Evolutionary conservation across 2,329 filamentous ascomycete genomes (phyloP).

Genomic region (Apiospora phragmitis): DNA sequence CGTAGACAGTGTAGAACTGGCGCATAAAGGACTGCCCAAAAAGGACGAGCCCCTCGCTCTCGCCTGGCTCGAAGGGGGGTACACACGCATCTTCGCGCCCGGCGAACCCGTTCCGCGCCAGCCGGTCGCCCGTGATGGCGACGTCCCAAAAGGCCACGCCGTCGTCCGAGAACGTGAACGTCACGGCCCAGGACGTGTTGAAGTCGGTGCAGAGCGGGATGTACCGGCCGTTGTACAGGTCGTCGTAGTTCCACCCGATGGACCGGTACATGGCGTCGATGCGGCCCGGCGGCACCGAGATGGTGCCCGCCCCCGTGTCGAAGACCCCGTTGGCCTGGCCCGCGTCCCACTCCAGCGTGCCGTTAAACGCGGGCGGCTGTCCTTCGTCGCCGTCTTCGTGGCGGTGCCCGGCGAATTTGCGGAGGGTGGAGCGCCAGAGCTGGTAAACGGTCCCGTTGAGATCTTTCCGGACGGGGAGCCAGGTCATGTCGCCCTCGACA

Average conservation of each 20-base stretch:
- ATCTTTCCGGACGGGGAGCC: conserved; percentile 20
- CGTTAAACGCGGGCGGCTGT: conserved; percentile 12
- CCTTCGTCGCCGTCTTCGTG: not conserved
- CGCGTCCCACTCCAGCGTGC: conserved; percentile 9
- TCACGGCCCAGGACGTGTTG: conserved; percentile 35
- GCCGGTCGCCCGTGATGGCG: conserved; percentile 33
- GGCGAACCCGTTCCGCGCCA: conserved; percentile 34
- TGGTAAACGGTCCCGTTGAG: conserved; percentile 23
- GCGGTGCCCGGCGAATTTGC: conserved; percentile 18
- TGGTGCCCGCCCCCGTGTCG: conserved; percentile 33
- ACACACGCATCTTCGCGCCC: conserved; percentile 34
- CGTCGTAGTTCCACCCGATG: conserved; percentile 37
- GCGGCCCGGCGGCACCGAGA: conserved; percentile 26
- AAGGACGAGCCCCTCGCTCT: conserved; percentile 25
- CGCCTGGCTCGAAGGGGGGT: conserved; percentile 34
- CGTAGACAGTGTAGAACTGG: conserved; percentile 36
- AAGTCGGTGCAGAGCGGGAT: conserved; percentile 38
- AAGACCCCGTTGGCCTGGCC: conserved; percentile 27
- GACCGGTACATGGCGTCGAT: conserved; percentile 32
- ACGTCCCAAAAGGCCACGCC: conserved; percentile 16
- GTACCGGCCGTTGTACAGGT: conserved; percentile 26
- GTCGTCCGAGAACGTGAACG: conserved; percentile 27
- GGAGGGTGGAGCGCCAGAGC: conserved; percentile 32
- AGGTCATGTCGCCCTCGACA: conserved; percentile 24
- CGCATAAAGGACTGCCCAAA: conserved; percentile 30